A percentile compares a stretch with the other conserved stretches of the same genome.
These are phyloP conservation scores for Jimgerdemannia lactiflua DNA, from an alignment of 192 early-diverging fungal species.

Conservation along the genomic window DNA sequence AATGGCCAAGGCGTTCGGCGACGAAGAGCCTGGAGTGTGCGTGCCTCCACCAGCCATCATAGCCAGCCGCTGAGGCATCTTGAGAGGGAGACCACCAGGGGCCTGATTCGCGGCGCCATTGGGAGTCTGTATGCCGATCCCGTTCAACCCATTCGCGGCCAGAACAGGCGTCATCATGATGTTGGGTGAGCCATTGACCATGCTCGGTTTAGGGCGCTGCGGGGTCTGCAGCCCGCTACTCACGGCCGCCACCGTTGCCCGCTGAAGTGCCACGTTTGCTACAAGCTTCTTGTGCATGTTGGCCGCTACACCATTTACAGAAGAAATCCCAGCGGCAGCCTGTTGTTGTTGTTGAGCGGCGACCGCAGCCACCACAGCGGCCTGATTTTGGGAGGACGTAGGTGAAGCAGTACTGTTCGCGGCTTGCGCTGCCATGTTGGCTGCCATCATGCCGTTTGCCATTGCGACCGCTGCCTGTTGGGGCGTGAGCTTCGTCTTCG, in stretches of 20 bases:
- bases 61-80: not conserved
- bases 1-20: not conserved
- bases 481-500: constrained; percentile 21
- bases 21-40: not conserved
- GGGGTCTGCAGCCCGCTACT: not conserved
- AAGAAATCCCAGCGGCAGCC: not conserved
- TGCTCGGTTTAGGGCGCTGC: not conserved
- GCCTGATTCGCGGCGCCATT: not conserved
- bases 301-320: not conserved
- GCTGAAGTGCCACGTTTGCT: not conserved
- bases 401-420: not conserved
- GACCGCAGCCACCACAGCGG: not conserved
- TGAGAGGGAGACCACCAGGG: not conserved
- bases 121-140: not conserved
- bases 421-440: constrained; percentile 24
- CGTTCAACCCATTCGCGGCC: not conserved
- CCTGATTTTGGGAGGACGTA: not conserved
- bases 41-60: not conserved
- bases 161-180: not conserved
- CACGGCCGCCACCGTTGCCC: not conserved
- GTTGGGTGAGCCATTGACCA: constrained; percentile 3
- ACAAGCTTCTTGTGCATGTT: not conserved
- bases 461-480: constrained; percentile 28
- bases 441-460: constrained; percentile 28
- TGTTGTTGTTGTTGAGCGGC: not conserved